Base-by-base conservation (phyloP, 768 basidiomycete genomes). In the Phylloporus sp. region DNA sequence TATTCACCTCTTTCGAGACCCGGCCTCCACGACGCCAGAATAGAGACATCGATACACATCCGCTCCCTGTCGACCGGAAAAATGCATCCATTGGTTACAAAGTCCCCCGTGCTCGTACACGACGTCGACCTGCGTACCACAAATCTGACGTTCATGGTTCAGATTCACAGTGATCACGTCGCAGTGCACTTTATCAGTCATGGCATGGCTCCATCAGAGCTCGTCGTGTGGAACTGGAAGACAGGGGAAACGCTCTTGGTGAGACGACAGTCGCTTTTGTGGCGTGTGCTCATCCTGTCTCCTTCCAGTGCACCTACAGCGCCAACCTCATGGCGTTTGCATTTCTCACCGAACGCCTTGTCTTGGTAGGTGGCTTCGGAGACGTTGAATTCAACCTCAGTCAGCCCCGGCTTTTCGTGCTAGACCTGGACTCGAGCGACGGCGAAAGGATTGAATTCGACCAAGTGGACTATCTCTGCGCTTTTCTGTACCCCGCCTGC, bases 171-270 rank as follows among this genome's bases (percentile, higher is more conserved):
- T 7, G 72, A 81, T 24, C 68, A 70, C 24, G 51, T 86, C 15
- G 79, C 72, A 10, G 61, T 85, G 32, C 66, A 79, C 6, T 77
- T 78, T 43, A 51, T 67, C 41, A 63, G 63, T 46, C 47, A 48
- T 9, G 67, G 64, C 31, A 48, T 45, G 7, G 57, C 58, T 27
- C 68, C 67, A 37, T 75, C 71, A 24, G 76, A 80, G 52, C 59
- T 85, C 11, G 64, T 75, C 20, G 65, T 82, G 18, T 86, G 81
- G 82, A 74, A 86, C 44, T 86, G 84, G 85, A 78, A 76, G 57
- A 79, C 75, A 5, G 80, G 80, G 6, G 54, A 61, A 9, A 58
- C 68, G 7, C 59, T 79, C 53, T 48, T 75, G 51, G 83, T 86
- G 55, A 68, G 77, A 68, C 18, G 14, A 10, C 18, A 17, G 9